Evolutionary conservation across 2,329 filamentous ascomycete species (phyloP), one percentile per base, ranked within the genome.

Genomic region (Colletotrichum lentis): DNA sequence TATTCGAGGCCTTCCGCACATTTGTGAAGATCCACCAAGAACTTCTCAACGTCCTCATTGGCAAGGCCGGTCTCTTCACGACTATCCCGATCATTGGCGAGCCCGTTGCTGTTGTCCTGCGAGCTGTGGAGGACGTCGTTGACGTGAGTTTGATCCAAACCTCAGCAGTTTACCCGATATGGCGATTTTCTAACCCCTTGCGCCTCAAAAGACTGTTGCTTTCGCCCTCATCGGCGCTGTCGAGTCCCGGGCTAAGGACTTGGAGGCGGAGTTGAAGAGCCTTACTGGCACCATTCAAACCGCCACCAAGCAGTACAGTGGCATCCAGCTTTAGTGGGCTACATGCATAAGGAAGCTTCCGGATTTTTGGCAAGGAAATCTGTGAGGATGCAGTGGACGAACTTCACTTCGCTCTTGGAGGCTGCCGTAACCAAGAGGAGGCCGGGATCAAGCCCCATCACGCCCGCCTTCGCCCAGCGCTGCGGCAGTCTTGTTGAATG

Each of bases 1-100:
- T 78, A 10, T 69, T 70, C 47, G 57, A 76, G 10, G 73, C 76
- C 5, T 77, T 77, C 70, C 71, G 71, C 47, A 53, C 74, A 64
- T 78, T 79, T 22, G 74, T 75, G 22, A 11, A 55, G 6, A 71
- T 76, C 8, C 76, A 79, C 41, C 74, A 78, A 67, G 55, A n/a
- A 1, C 71, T 78, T 10, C 72, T 79, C 16, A 76, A 77, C 37
- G 77, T 77, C 37, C 67, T 80, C 4, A 79, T 78, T 62, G 75
- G 75, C 56, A 80, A 79, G 70, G 71, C 76, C 20, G 75, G 75
- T 2, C 53, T 79, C 5, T 69, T 78, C 53, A 61, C 12, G 0
- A 63, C 63, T 0, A 59, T 78, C 5, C 76, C 75, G 2, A 31
- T 78, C 35, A 64, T 79, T 27, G 77, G 76, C 3, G 12, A 18